These are phyloP conservation scores for Neurospora terricola DNA, from an alignment of 495 filamentous ascomycete species.

Conservation along the genomic window DNA sequence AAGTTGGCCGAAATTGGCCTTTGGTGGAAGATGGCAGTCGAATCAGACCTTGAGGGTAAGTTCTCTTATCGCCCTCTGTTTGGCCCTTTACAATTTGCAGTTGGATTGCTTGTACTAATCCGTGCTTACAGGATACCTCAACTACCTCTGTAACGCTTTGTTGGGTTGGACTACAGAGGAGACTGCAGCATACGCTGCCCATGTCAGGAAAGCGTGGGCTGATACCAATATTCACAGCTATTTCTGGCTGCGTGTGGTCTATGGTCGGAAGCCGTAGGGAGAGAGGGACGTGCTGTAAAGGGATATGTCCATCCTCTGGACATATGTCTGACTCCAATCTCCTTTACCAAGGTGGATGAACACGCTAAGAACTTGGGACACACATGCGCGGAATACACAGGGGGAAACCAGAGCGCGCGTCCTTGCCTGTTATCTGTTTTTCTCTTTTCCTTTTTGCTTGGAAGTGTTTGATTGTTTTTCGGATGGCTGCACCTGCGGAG, in stretches of 20 bases:
- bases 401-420: background rate
- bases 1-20: slow-evolving; percentile 24
- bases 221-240: background rate
- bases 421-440: background rate
- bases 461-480: background rate
- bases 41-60: background rate
- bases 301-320: background rate
- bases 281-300: background rate
- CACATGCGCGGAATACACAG: background rate
- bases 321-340: background rate
- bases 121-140: background rate
- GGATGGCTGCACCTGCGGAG: background rate
- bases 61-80: background rate
- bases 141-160: background rate
- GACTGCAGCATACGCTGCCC: background rate
- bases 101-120: background rate
- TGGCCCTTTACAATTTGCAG: background rate
- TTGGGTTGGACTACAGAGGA: background rate
- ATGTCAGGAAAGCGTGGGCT: background rate
- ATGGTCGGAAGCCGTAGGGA: background rate
- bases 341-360: background rate
- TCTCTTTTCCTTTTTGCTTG: background rate
- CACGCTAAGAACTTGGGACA: background rate
- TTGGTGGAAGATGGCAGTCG: background rate
- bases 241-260: background rate